phyloP scores from a whole-genome alignment of 2,329 filamentous ascomycete species.

The Elsinoe batatas region DNA sequence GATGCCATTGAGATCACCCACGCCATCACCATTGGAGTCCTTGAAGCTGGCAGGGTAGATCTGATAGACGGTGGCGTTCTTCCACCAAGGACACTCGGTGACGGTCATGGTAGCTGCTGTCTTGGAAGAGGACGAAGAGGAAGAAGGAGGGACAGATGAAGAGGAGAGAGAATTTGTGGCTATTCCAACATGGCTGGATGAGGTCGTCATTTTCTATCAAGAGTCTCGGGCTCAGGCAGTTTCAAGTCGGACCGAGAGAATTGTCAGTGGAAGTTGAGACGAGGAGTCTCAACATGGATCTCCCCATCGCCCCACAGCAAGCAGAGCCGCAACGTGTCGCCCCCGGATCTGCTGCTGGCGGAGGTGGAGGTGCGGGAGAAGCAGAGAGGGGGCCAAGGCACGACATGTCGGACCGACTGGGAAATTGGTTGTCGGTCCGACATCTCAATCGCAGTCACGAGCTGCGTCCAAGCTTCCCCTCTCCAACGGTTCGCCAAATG shows the following conservation, averaged over 20 bases:
- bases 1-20: constrained; percentile 55
- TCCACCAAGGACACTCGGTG: constrained; percentile 31
- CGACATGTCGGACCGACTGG: neutral
- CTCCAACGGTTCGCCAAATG: neutral
- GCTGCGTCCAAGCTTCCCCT: constrained; percentile 7
- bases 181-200: neutral
- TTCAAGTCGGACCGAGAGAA: neutral
- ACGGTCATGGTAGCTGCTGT: constrained; percentile 11
- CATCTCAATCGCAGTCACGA: neutral
- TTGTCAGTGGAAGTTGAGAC: constrained; percentile 1
- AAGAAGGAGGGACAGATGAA: neutral
- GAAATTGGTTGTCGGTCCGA: too few species aligned
- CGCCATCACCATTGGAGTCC: constrained; percentile 48
- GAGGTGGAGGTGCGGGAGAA: neutral
- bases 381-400: neutral
- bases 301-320: neutral
- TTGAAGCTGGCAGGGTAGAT: constrained; percentile 39
- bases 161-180: constrained; percentile 4
- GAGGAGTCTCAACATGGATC: constrained; percentile 7
- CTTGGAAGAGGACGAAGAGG: neutral
- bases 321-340: neutral
- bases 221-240: neutral
- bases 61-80: constrained; percentile 36
- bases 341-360: neutral
- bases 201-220: constrained; percentile 6